phyloP scores from a whole-genome alignment of 805 yeast genomes.

The Candida andamanensis region DNA sequence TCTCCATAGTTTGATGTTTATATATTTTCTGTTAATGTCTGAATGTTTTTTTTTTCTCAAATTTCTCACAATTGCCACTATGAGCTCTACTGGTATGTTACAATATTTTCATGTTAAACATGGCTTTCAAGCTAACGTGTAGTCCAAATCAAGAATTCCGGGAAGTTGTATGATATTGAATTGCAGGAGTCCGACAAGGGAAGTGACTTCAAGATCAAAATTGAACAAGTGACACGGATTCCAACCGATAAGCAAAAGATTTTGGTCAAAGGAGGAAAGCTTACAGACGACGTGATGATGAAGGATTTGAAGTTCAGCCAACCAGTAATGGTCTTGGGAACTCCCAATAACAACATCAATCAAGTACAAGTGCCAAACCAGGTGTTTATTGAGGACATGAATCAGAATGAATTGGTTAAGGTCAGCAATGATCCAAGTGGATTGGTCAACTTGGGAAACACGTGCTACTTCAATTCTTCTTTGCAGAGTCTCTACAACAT shows the following conservation, averaged over 20 bases:
- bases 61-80: neutral
- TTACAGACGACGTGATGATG: slow-evolving; percentile 63
- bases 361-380: slow-evolving; percentile 47
- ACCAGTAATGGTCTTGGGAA: slow-evolving; percentile 85
- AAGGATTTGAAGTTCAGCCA: slow-evolving; percentile 51
- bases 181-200: slow-evolving; percentile 55
- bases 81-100: neutral
- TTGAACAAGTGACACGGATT: slow-evolving; percentile 69
- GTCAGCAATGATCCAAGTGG: slow-evolving; percentile 56
- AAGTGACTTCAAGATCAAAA: slow-evolving; percentile 57
- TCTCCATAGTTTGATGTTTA: too few species aligned
- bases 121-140: too few species aligned
- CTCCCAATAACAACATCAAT: slow-evolving; percentile 66
- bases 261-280: slow-evolving; percentile 82
- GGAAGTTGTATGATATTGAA: slow-evolving; percentile 35
- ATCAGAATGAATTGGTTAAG: slow-evolving; percentile 36
- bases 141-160: slow-evolving; percentile 35
- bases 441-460: slow-evolving; percentile 64
- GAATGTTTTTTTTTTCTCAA: neutral
- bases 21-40: neutral
- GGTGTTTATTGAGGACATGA: slow-evolving; percentile 67
- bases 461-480: slow-evolving; percentile 72
- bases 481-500: slow-evolving; percentile 51
- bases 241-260: slow-evolving; percentile 91
- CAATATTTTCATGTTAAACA: neutral